Evolutionary conservation across 345 rosid species (phyloP).

Genomic region (Lepidium africanum): DNA sequence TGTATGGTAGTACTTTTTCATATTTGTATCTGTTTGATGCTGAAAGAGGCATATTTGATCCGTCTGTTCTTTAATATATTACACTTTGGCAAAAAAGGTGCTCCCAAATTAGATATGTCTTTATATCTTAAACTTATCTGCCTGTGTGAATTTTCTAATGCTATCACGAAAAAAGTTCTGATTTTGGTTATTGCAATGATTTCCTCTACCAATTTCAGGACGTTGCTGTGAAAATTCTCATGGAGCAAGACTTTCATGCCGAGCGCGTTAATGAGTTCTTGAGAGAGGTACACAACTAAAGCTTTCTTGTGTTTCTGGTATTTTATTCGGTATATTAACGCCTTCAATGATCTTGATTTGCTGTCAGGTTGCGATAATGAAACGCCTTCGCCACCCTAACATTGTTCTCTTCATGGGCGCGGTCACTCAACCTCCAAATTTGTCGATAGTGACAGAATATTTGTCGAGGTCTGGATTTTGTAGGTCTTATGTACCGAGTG

Average conservation of each 20-base stretch:
- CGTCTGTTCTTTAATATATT: background rate
- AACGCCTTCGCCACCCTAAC: constrained; percentile 95
- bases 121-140: background rate
- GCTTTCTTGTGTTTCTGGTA: background rate
- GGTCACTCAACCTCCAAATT: constrained; percentile 90
- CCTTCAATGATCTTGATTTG: constrained; percentile 19
- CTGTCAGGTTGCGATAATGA: constrained; percentile 92
- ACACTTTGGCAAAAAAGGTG: background rate
- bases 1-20: background rate
- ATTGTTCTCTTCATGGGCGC: constrained; percentile 99
- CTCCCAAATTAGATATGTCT: background rate
- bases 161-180: background rate
- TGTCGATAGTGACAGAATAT: constrained; percentile 98
- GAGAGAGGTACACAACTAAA: constrained; percentile 65
- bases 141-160: background rate
- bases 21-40: background rate
- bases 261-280: constrained; percentile 86
- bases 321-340: background rate
- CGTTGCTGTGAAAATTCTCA: constrained; percentile 99
- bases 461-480: constrained; percentile 62
- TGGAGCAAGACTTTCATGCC: constrained; percentile 94
- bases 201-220: constrained; percentile 45
- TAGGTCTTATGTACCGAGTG: background rate
- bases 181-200: background rate
- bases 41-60: background rate